Evolutionary conservation across 2,329 filamentous ascomycete genomes (phyloP).

Genomic region (Fusarium sp.): DNA sequence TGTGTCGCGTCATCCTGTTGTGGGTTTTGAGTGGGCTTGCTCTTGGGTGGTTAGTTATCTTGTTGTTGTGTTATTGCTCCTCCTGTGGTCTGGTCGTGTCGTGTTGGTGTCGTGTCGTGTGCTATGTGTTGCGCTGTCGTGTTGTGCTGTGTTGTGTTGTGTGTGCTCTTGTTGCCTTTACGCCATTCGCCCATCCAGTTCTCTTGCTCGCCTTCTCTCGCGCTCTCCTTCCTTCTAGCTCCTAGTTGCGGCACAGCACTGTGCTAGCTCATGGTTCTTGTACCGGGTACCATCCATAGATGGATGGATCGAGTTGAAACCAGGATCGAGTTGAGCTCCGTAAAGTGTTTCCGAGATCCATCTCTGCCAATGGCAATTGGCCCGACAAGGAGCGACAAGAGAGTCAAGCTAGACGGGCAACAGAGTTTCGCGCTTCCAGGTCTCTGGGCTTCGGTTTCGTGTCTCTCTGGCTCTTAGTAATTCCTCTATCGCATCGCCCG

Average conservation of each 20-base stretch:
- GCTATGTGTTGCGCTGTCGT: slow-evolving; percentile 39
- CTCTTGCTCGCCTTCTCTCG: slow-evolving; percentile 22
- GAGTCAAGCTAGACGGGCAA: slow-evolving; percentile 15
- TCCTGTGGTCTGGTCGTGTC: slow-evolving; percentile 29
- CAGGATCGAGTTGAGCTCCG: neutral
- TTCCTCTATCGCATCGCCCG: neutral
- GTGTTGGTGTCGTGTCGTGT: slow-evolving; percentile 38
- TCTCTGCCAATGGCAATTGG: slow-evolving; percentile 23
- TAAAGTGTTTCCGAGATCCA: neutral
- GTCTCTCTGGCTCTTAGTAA: neutral
- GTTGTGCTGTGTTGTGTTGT: slow-evolving; percentile 39
- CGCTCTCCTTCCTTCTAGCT: slow-evolving; percentile 34
- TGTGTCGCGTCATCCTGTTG: slow-evolving; percentile 34
- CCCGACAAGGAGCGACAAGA: slow-evolving; percentile 21
- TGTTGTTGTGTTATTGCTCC: slow-evolving; percentile 27
- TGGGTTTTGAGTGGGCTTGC: slow-evolving; percentile 18
- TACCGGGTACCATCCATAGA: slow-evolving; percentile 26
- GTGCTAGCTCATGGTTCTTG: slow-evolving; percentile 23
- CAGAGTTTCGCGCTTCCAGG: slow-evolving; percentile 38
- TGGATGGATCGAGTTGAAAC: slow-evolving; percentile 7
- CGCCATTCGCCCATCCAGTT: slow-evolving; percentile 26
- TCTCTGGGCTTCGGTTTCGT: slow-evolving; percentile 11
- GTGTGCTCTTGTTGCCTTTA: slow-evolving; percentile 32
- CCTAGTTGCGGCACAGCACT: slow-evolving; percentile 40
- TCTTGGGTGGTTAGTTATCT: slow-evolving; percentile 14